Evolutionary conservation across 768 basidiomycete species (phyloP).

Genomic region (Lactarius akahatsu): DNA sequence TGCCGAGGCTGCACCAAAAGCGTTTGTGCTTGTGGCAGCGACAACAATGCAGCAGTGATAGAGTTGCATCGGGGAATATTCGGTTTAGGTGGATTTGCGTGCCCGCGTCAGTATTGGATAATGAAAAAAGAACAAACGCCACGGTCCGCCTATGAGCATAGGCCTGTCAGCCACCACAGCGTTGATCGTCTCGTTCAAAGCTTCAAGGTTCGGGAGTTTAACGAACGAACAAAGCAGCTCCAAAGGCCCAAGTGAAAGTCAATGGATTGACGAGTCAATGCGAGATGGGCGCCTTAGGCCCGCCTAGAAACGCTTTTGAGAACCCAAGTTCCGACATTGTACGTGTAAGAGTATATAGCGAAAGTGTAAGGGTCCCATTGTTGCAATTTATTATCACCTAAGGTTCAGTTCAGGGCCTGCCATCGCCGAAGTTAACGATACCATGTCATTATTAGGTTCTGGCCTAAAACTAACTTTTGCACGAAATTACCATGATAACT

Average conservation of each 20-base stretch:
- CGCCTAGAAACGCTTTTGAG: neutral
- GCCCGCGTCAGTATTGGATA: neutral
- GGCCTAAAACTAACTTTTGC: neutral
- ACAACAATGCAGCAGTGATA: neutral
- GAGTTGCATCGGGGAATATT: neutral
- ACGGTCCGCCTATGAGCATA: neutral
- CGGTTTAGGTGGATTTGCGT: neutral
- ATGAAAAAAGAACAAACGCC: neutral
- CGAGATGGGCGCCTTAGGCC: neutral
- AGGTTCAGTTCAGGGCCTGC: neutral
- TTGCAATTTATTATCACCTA: neutral
- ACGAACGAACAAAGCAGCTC: neutral
- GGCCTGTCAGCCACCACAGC: neutral
- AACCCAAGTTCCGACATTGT: neutral
- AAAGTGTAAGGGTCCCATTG: neutral
- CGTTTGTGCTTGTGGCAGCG: conserved; percentile 1
- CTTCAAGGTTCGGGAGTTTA: neutral
- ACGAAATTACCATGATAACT: no score
- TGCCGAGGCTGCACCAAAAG: neutral
- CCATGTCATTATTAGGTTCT: neutral
- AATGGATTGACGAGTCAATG: neutral
- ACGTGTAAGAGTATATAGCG: neutral
- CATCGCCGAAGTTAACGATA: neutral
- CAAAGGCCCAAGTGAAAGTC: neutral
- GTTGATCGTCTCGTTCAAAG: neutral